A percentile compares a stretch with the other conserved stretches of the same genome.
phyloP scores from a whole-genome alignment of 2,329 filamentous ascomycete species.

The Cercospora sp. region DNA sequence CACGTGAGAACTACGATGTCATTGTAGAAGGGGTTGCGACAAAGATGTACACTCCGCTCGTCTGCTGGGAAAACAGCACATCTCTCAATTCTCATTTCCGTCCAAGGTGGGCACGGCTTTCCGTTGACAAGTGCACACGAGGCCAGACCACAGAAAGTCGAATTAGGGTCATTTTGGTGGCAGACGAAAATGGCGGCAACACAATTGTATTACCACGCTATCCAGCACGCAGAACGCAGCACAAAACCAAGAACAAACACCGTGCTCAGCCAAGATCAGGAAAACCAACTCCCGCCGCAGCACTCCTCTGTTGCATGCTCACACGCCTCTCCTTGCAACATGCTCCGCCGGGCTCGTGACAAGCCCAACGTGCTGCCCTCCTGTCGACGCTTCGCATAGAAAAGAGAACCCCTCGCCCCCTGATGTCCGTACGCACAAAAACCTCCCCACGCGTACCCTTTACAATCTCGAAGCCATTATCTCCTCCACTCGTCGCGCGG shows the following conservation, averaged over 20 bases:
- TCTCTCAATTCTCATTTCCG: not conserved
- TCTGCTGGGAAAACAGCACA: not conserved
- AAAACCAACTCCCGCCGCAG: not conserved
- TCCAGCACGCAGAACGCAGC: conserved; percentile 7
- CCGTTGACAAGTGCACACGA: not conserved
- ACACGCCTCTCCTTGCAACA: not conserved
- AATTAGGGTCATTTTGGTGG: not conserved
- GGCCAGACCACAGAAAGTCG: not conserved
- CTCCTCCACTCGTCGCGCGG: conserved; percentile 9
- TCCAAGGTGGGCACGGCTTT: not conserved
- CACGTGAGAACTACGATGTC: not conserved
- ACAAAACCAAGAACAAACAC: not conserved
- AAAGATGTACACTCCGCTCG: not conserved
- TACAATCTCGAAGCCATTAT: conserved; percentile 19
- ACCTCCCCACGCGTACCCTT: conserved; percentile 19
- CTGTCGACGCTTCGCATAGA: conserved; percentile 1
- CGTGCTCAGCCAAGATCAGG: not conserved
- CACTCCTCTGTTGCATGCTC: not conserved
- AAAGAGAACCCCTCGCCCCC: conserved; percentile 19
- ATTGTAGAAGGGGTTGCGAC: not conserved
- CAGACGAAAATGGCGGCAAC: conserved; percentile 1
- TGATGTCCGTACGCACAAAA: not conserved
- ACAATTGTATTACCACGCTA: conserved; percentile 13
- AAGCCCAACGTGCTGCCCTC: not conserved
- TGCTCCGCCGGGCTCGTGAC: not conserved